Evolutionary conservation across 805 yeast genomes (phyloP), one percentile per base, ranked within the genome.

Genomic region (Saccharomycopsis fibuligera): DNA sequence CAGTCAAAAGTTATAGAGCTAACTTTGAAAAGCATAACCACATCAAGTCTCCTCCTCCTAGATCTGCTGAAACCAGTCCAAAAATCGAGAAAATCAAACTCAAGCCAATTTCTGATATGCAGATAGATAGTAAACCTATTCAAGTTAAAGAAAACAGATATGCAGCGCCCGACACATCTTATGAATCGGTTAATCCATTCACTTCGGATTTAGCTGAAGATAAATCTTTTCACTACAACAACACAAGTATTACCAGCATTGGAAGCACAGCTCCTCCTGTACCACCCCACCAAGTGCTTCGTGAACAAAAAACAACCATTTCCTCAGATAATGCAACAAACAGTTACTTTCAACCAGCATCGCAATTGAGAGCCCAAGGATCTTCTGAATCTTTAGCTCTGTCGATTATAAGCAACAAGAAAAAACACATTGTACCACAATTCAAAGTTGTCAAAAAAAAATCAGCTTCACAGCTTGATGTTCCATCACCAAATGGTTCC

Each of bases 381-480:
- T n/a, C n/a, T n/a, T n/a, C n/a, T n/a, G n/a, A n/a, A n/a, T n/a
- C n/a, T n/a, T n/a, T n/a, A n/a, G n/a, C n/a, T n/a, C n/a, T n/a
- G n/a, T n/a, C n/a, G n/a, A n/a, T n/a, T n/a, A n/a, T n/a, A n/a
- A n/a, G n/a, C n/a, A 42, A 30, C 6, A 48, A 51, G 21, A 40
- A 43, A 19, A 41, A 45, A 24, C 5, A 12, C 6, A 22, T 35
- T 16, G 38, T 51, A 14, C 52, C 48, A 5, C 44, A 51, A 29
- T 51, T 49, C 31, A 49, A 41, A 37, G 52, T 51, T 12, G 44
- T 44, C 16, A 48, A 30, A 30, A 51, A 45, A 23, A 37, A 12
- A 8, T 22, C 44, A 12, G 14, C 21, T 12, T 14, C 16, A 8
- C 6, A 5, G 19, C 9, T 9, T 6, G n/a, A 33, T n/a, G 37